Base-by-base conservation (phyloP, 768 basidiomycete genomes). In the Auricularia sp. region DNA sequence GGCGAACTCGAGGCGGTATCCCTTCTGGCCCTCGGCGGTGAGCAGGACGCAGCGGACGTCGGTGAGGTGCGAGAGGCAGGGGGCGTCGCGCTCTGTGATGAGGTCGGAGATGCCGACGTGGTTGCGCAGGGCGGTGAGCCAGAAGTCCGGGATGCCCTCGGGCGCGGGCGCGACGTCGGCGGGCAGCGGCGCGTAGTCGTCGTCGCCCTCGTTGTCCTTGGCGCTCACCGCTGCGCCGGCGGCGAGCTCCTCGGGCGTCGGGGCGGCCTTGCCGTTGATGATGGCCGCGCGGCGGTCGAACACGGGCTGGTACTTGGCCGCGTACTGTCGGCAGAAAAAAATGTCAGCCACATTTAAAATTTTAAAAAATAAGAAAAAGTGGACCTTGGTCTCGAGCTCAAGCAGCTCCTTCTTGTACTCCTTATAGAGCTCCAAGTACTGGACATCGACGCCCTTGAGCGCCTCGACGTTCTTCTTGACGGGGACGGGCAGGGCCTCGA, bases 381-480 rank as follows among this genome's bases (percentile, higher is more conserved):
- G n/a, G 29, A 92, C 94, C 82, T 96, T 97, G 80, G 94, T 92
- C 81, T 98, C 95, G 64, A 98, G 82, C 76, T 95, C 92, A 59
- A 97, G 81, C 71, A 94, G 92, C 75, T 98, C 96, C 73, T 87
- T 84, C 77, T 98, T 97, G 82, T 95, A 93, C 81, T 94, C 84
- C 71, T 89, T 89, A 74, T 97, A 93, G 56, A 98, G 82, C 70
- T 92, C 88, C 69, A 87, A 85, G 76, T 97, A 94, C 78, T 93
- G 88, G 70, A 85, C 85, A 76, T 98, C 96, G 54, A 99, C 82
- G 63, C 95, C 96, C 75, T 97, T 96, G 73, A 99, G 81, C 16
- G 87, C 96, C 77, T 95, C 91, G 70, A 99, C 78, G 71, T 86
- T 90, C 75, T 85, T 80, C 78, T 90, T 90, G 71, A 95, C 85